Base-by-base conservation (phyloP, 2,329 filamentous ascomycete genomes). In the Exophiala sp. region DNA sequence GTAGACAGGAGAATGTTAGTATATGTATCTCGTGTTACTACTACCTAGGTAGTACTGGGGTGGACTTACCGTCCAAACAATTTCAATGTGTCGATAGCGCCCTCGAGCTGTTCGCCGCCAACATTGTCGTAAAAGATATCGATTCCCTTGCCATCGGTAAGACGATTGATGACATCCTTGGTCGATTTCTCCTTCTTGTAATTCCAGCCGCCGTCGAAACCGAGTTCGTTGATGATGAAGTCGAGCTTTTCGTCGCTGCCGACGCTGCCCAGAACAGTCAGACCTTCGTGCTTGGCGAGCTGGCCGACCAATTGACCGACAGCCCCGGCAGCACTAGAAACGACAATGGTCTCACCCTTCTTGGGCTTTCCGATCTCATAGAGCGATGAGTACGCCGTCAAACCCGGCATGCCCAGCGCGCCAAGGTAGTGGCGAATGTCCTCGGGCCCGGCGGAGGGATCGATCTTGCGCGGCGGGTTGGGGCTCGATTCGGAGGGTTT, bases 61-160 rank as follows among this genome's bases (percentile, higher is more conserved):
- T 23, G 4, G 38, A 50, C 48, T 41, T 46, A 55, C 52, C 87
- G 75, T 18, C 85, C 87, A 48, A 73, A 78, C 37, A 67, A 49
- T 48, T 87, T 90, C 69, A 88, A 73, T 44, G 73, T 71, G 21
- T 76, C 71, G 41, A 89, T 68, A 0, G 82, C 81, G 32, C 83
- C 83, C 58, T 55, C 43, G 19, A 58, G 35, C 44, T 58, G 55
- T 67, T 86, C 83, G 32, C 85, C 86, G 16, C 86, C 86, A 5
- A 86, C 85, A 59, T 88, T 89, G 68, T 89, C 86, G 63, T 83
- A 90, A 72, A 88, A 88, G 64, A 89, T 88, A 63, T 94, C 87
- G 55, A 94, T 77, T 3, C 87, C 88, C 10, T 88, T 68, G 3
- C 46, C 48, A 0, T 87, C 86, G 0, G 85, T 85, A 14, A 93